phyloP scores from a whole-genome alignment of 345 rosid genomes.

The Lepidium sativum region DNA sequence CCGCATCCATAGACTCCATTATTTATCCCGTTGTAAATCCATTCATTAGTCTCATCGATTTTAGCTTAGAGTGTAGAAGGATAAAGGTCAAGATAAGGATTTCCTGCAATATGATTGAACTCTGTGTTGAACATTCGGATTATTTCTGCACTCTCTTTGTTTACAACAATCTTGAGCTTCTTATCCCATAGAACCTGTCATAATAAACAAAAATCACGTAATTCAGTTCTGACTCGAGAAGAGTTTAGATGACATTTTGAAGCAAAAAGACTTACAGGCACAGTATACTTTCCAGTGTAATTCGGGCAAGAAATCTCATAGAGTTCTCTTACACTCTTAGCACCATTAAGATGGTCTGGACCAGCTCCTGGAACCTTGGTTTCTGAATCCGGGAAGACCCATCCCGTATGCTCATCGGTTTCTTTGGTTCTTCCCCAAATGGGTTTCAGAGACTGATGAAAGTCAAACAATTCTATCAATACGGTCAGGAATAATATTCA shows the following conservation, averaged over 20 bases:
- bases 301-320: slow-evolving; percentile 76
- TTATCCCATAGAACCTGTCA: slow-evolving; percentile 51
- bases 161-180: slow-evolving; percentile 54
- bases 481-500: not conserved
- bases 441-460: slow-evolving; percentile 62
- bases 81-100: slow-evolving; percentile 42
- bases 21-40: slow-evolving; percentile 43
- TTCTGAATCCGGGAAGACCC: slow-evolving; percentile 62
- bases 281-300: slow-evolving; percentile 72
- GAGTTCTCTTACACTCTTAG: slow-evolving; percentile 64
- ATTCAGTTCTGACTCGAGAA: slow-evolving; percentile 10
- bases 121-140: slow-evolving; percentile 45
- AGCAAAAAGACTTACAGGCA: slow-evolving; percentile 61
- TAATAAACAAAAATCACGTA: not conserved
- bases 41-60: slow-evolving; percentile 39
- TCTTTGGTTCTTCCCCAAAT: slow-evolving; percentile 88
- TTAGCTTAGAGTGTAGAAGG: slow-evolving; percentile 32
- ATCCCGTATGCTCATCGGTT: slow-evolving; percentile 79
- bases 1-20: slow-evolving; percentile 49
- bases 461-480: slow-evolving; percentile 6
- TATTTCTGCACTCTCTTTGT: slow-evolving; percentile 51
- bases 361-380: slow-evolving; percentile 74
- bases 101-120: slow-evolving; percentile 40
- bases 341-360: slow-evolving; percentile 63
- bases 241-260: not conserved